phyloP scores from a whole-genome alignment of 148 eudicot genomes.

The Suaeda aralocaspica region DNA sequence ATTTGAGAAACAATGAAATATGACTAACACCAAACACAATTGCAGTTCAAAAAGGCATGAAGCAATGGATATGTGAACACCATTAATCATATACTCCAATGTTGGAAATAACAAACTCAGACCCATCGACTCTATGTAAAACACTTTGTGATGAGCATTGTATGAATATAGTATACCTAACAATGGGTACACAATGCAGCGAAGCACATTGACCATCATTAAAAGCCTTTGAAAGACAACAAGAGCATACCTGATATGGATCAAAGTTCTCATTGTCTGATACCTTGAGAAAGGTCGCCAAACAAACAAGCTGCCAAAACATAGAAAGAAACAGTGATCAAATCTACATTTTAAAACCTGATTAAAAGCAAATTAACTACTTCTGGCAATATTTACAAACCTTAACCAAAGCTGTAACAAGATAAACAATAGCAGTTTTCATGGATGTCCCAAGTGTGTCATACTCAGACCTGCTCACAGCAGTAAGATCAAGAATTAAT shows the following conservation, averaged over 20 bases:
- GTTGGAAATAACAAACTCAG: background rate
- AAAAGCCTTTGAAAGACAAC: background rate
- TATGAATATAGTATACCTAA: background rate
- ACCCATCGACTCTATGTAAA: background rate
- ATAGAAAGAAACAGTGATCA: constrained; percentile 13
- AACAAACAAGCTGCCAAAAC: constrained; percentile 74
- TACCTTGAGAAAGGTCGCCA: constrained; percentile 92
- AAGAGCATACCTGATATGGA: constrained; percentile 77
- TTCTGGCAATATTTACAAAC: constrained; percentile 33
- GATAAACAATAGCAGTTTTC: constrained; percentile 86
- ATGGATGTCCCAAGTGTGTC: constrained; percentile 93
- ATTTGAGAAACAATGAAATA: too few species aligned
- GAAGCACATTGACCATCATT: background rate
- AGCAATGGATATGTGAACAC: background rate
- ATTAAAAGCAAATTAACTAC: background rate
- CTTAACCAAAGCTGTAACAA: constrained; percentile 82
- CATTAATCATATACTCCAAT: background rate
- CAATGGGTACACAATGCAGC: background rate
- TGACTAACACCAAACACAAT: background rate
- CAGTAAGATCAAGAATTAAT: constrained; percentile 6
- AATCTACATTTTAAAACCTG: background rate
- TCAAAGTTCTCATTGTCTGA: constrained; percentile 84
- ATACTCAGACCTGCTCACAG: constrained; percentile 77
- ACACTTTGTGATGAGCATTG: background rate
- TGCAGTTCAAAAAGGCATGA: background rate